These are phyloP conservation scores for Artomyces pyxidatus DNA, from an alignment of 768 basidiomycete species.

Conservation along the genomic window DNA sequence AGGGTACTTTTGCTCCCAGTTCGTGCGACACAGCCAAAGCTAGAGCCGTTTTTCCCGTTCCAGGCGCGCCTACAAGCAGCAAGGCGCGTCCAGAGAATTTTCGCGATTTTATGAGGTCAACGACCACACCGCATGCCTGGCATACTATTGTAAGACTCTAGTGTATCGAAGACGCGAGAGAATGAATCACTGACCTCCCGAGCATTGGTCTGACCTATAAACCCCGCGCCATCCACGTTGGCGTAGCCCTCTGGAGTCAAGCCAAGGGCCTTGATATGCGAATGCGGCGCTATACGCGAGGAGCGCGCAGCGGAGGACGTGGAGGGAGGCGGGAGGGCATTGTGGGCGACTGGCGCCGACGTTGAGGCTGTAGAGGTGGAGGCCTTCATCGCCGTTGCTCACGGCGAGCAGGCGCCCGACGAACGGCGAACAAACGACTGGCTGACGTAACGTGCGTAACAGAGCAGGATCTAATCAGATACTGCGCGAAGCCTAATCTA, in stretches of 20 bases:
- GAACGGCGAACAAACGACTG: too few species aligned
- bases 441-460: background rate
- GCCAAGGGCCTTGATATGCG: slow-evolving; percentile 95
- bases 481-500: too few species aligned
- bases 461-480: background rate
- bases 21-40: slow-evolving; percentile 95
- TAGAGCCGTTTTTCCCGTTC: slow-evolving; percentile 96
- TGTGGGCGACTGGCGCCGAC: slow-evolving; percentile 39
- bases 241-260: slow-evolving; percentile 80
- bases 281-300: slow-evolving; percentile 83
- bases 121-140: slow-evolving; percentile 86
- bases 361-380: slow-evolving; percentile 17
- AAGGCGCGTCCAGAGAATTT: slow-evolving; percentile 93
- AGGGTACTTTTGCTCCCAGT: slow-evolving; percentile 89
- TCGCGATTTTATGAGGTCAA: slow-evolving; percentile 83
- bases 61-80: slow-evolving; percentile 89
- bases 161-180: background rate
- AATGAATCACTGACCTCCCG: slow-evolving; percentile 57
- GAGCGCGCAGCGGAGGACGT: slow-evolving; percentile 54
- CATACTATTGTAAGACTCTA: background rate
- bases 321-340: slow-evolving; percentile 63
- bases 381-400: slow-evolving; percentile 17
- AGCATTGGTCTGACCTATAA: slow-evolving; percentile 84
- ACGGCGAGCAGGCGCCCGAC: too few species aligned
- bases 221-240: slow-evolving; percentile 65